These are phyloP conservation scores for Myxozyma geophila DNA, from an alignment of 805 yeast species.

Conservation along the genomic window DNA sequence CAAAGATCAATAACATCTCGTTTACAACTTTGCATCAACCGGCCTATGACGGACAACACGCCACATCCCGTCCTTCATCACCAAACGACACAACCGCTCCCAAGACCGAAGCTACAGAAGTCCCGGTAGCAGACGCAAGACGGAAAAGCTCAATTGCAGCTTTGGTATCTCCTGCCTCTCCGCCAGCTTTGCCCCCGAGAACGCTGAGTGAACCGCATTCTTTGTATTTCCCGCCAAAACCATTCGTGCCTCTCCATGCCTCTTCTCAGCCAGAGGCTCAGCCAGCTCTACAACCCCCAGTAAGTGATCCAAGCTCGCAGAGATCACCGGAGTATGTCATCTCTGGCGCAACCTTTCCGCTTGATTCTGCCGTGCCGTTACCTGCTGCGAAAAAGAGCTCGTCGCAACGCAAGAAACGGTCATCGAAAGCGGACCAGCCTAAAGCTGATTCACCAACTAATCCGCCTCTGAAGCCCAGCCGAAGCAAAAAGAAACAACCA, in stretches of 20 bases:
- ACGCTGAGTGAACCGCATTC: background rate
- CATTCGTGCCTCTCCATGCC: background rate
- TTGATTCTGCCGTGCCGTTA: too few relatives aligned
- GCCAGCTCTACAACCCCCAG: background rate
- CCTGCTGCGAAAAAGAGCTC: too few relatives aligned
- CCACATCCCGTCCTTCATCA: slow-evolving; percentile 4
- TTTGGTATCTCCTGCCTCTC: slow-evolving; percentile 9
- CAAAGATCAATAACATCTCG: background rate
- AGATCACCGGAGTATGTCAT: slow-evolving; percentile 5
- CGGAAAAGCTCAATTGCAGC: slow-evolving; percentile 16
- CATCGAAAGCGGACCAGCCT: background rate
- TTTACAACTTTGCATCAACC: slow-evolving; percentile 14
- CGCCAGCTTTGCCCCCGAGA: background rate
- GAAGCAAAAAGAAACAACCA: background rate
- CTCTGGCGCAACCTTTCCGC: slow-evolving; percentile 7
- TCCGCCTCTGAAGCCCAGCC: background rate
- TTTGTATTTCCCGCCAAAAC: background rate
- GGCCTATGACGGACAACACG: slow-evolving; percentile 21
- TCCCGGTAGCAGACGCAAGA: background rate
- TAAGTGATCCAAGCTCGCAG: background rate
- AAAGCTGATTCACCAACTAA: background rate
- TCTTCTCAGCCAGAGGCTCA: background rate
- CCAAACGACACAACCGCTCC: background rate
- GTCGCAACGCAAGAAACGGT: background rate
- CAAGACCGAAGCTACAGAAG: background rate